Percentiles rank a stretch among this genome's conserved stretches.
Evolutionary conservation across 495 filamentous ascomycete species (phyloP).

Genomic region (Pyronema domesticum): DNA sequence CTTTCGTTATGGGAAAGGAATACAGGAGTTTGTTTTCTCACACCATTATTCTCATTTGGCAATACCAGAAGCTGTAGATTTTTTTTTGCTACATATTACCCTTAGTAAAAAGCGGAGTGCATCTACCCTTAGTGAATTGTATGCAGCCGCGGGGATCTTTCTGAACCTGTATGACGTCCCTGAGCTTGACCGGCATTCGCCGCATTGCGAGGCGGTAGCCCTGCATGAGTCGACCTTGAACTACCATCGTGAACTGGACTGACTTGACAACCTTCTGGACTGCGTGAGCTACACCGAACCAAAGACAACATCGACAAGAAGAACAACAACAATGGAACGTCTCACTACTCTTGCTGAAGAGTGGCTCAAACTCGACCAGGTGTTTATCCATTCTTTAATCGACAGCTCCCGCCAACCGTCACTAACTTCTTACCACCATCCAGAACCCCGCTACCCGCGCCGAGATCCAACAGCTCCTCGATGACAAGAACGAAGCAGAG

Average conservation of each 20-base stretch:
- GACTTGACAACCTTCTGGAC: no score
- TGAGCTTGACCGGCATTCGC: no score
- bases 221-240: no score
- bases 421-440: not conserved
- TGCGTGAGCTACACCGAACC: not conserved
- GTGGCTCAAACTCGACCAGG: conserved; percentile 50
- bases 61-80: no score
- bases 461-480: conserved; percentile 41
- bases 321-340: not conserved
- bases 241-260: no score
- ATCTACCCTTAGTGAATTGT: no score
- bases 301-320: not conserved
- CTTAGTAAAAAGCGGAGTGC: no score
- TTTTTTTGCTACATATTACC: no score
- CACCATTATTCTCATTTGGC: not conserved
- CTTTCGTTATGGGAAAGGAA: not conserved
- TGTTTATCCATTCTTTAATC: conserved; percentile 15
- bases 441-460: conserved; percentile 38
- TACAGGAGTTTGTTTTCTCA: conserved; percentile 1
- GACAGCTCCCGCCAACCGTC: not conserved
- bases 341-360: conserved; percentile 16
- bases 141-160: no score
- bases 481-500: conserved; percentile 31
- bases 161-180: no score
- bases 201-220: no score